Conservation (phyloP, 768 basidiomycete species). For the Amanita molliuscula region DNA sequence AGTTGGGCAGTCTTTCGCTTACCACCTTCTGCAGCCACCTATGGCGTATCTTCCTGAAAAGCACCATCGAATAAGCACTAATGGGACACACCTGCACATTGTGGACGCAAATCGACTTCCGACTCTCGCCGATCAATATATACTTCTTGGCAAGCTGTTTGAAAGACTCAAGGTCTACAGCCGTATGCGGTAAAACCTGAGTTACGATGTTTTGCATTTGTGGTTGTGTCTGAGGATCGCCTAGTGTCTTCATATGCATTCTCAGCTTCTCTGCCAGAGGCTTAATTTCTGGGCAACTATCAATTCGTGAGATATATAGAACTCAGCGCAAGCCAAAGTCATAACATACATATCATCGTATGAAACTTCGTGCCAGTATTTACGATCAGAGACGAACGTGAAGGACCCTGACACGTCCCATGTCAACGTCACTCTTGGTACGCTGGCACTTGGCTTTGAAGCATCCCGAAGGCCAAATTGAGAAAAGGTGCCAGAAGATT, state of each 20-base stretch:
- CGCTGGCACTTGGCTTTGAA: constrained; percentile 53
- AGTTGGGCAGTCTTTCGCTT: constrained; percentile 47
- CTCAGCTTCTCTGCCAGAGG: constrained; percentile 21
- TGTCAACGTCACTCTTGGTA: constrained; percentile 53
- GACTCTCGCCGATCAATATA: constrained; percentile 38
- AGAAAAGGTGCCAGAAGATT: constrained; percentile 67
- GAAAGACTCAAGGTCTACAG: constrained; percentile 39
- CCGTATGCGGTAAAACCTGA: constrained; percentile 24
- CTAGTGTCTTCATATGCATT: constrained; percentile 42
- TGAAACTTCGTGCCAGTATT: constrained; percentile 49
- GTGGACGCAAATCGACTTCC: constrained; percentile 36
- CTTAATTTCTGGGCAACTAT: constrained; percentile 29
- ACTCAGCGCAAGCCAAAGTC: neutral
- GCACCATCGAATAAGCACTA: neutral
- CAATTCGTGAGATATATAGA: neutral
- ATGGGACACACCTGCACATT: constrained; percentile 42
- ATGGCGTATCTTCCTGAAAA: neutral
- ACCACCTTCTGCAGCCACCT: constrained; percentile 54
- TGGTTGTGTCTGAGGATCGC: constrained; percentile 44
- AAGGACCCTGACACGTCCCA: constrained; percentile 63
- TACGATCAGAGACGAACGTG: constrained; percentile 54
- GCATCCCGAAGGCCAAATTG: constrained; percentile 66
- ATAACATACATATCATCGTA: constrained; percentile 71
- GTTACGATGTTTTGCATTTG: constrained; percentile 49
- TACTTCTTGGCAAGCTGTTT: constrained; percentile 55